Evolutionary conservation across 2,329 filamentous ascomycete species (phyloP).

Genomic region (Verticillium longisporum): DNA sequence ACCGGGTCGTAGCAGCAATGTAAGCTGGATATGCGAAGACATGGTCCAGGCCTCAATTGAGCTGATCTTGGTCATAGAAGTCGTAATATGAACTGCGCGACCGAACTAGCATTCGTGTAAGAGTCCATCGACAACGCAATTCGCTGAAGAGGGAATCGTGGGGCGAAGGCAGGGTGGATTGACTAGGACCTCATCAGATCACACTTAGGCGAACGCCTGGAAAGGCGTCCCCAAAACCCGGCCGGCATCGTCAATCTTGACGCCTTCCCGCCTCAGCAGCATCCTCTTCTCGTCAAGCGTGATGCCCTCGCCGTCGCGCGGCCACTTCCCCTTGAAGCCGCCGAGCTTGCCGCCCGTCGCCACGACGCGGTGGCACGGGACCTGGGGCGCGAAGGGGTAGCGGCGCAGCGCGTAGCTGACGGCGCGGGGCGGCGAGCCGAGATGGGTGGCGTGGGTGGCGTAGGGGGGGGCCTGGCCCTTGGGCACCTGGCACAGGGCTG

Average conservation of each 20-base stretch:
- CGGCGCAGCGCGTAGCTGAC: slow-evolving; percentile 69
- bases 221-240: slow-evolving; percentile 54
- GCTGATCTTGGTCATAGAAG: too few species aligned
- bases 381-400: slow-evolving; percentile 77
- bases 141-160: not conserved
- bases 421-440: slow-evolving; percentile 66
- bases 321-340: slow-evolving; percentile 92
- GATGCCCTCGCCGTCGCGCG: slow-evolving; percentile 61
- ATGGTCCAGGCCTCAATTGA: too few species aligned
- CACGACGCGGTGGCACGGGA: slow-evolving; percentile 77
- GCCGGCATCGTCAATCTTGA: slow-evolving; percentile 54
- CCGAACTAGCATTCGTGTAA: too few species aligned
- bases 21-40: too few species aligned
- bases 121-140: not conserved
- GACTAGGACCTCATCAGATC: not conserved
- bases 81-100: too few species aligned
- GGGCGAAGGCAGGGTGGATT: not conserved
- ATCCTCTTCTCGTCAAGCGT: slow-evolving; percentile 58
- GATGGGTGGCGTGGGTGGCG: slow-evolving; percentile 59
- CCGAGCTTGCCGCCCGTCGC: slow-evolving; percentile 66
- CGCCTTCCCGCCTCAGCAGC: slow-evolving; percentile 56
- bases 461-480: slow-evolving; percentile 72
- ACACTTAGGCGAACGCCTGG: slow-evolving; percentile 27
- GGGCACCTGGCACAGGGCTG: slow-evolving; percentile 70
- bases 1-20: too few species aligned